Evolutionary conservation across 2,329 filamentous ascomycete genomes (phyloP).

Genomic region (Lojkania enalia): DNA sequence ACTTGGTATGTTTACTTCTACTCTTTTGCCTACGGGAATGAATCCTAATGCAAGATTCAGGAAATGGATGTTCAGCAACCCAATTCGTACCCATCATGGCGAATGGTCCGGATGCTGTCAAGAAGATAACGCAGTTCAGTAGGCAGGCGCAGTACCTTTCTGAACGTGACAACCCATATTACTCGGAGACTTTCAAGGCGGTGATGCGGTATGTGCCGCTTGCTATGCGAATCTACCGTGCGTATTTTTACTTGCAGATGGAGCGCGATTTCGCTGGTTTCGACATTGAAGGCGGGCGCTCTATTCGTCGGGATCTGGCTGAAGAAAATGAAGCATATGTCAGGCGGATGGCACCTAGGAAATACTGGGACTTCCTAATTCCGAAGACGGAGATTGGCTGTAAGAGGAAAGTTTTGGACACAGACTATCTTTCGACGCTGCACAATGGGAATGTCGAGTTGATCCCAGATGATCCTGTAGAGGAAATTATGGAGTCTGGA

Average conservation of each 20-base stretch:
- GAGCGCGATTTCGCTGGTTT: constrained; percentile 52
- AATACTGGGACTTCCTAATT: constrained; percentile 51
- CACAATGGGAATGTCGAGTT: constrained; percentile 51
- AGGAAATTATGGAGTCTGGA: constrained; percentile 43
- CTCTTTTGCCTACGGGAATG: not conserved
- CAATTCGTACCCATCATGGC: constrained; percentile 54
- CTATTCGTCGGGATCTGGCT: constrained; percentile 42
- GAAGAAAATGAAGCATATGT: constrained; percentile 50
- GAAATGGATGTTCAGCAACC: constrained; percentile 54
- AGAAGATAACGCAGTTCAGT: constrained; percentile 53
- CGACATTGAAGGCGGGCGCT: constrained; percentile 42
- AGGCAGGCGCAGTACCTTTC: constrained; percentile 56
- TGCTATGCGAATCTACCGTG: constrained; percentile 51
- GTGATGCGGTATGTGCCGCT: constrained; percentile 52
- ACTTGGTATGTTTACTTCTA: constrained; percentile 25
- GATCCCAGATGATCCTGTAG: constrained; percentile 46
- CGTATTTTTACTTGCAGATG: constrained; percentile 49
- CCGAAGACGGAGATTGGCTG: constrained; percentile 53
- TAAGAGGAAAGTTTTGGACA: constrained; percentile 54
- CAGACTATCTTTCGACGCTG: constrained; percentile 51
- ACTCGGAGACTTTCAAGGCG: constrained; percentile 47
- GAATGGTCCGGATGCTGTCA: constrained; percentile 39
- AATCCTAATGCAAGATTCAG: constrained; percentile 19
- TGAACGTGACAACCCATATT: constrained; percentile 50
- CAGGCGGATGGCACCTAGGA: constrained; percentile 46